Base-by-base conservation (phyloP, 257 asterid genomes). In the Fraxinus excelsior region DNA sequence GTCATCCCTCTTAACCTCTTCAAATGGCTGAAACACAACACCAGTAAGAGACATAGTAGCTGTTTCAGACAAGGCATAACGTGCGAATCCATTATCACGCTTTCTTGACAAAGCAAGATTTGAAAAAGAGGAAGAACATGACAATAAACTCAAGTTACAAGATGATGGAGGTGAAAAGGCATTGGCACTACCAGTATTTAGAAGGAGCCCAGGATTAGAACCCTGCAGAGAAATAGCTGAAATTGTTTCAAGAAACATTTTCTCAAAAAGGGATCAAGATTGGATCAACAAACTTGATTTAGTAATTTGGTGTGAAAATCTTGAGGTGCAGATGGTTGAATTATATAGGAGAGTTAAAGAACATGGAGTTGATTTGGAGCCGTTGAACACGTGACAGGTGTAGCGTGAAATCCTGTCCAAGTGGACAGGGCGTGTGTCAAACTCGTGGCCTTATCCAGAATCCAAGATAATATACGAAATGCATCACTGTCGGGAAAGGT, bases 11-110 rank as follows among this genome's bases (percentile, higher is more conserved):
- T 89, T 85, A 56, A 92, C 94, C 87, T 94, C 97, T 75, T 90
- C 94, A 78, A 94, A 92, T 7, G 99, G 99, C 84, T 92, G 89
- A 80, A 94, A 94, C 79, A 90, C 84, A 12, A 92, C 87, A 2
- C 97, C 99, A 1, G 88, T 86, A 12, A 90, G 76, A 16, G 91
- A 58, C 85, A 77, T 21, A 66, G 53, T 44, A 19, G 26, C 10
- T 7, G 82, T 5, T 74, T 84, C 84, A 23, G 76, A 80, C 16
- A 6, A 5, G 5, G 91, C 92, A 37, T 81, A 67, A 3, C 76
- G 67, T 13, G 60, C 76, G 5, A 84, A 80, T 0, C 84, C 88
- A 35, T 64, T 80, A 5, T 74, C 85, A 3, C 84, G 82, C 51
- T 76, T 88, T 21, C 73, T 89, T 5, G 79, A 80, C 74, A 81